Evolutionary conservation across 768 basidiomycete genomes (phyloP).

Genomic region (Nidularia sp.): DNA sequence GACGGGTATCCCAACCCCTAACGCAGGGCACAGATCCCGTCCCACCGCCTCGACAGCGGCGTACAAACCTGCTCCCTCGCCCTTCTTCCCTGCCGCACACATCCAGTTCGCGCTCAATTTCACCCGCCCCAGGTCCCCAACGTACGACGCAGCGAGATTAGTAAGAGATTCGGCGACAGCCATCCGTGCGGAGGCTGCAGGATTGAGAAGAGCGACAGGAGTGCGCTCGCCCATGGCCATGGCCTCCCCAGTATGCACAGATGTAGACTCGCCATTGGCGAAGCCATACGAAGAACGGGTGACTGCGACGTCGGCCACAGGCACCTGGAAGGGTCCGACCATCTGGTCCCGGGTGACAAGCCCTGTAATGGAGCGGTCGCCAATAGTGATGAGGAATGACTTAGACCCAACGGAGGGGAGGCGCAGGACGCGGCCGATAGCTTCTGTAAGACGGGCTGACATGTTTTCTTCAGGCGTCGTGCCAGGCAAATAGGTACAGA

Average conservation of each 20-base stretch:
- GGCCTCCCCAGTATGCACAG: conserved; percentile 80
- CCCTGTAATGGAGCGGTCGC: conserved; percentile 91
- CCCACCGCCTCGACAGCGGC: conserved; percentile 89
- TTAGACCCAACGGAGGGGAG: conserved; percentile 94
- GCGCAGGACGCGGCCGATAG: conserved; percentile 78
- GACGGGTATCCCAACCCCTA: conserved; percentile 94
- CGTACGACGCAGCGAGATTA: conserved; percentile 80
- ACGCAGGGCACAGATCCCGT: conserved; percentile 86
- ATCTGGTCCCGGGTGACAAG: conserved; percentile 96
- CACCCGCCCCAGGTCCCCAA: conserved; percentile 65
- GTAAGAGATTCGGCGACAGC: conserved; percentile 92
- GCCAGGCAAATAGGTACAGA: conserved; percentile 61
- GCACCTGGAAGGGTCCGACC: conserved; percentile 99
- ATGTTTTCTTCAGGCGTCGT: conserved; percentile 17
- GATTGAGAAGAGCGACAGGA: conserved; percentile 81
- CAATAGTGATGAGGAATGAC: conserved; percentile 97
- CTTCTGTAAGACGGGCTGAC: conserved; percentile 50
- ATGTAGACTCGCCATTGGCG: conserved; percentile 11
- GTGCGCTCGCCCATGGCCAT: conserved; percentile 99
- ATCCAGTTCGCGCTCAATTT: conserved; percentile 99
- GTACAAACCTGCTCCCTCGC: conserved; percentile 88
- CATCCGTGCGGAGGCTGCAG: conserved; percentile 93
- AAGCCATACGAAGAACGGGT: conserved; percentile 96
- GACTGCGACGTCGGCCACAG: conserved; percentile 95
- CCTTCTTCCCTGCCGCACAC: conserved; percentile 87